Base-by-base conservation (phyloP, 257 asterid genomes). In the Solanum dulcamara region DNA sequence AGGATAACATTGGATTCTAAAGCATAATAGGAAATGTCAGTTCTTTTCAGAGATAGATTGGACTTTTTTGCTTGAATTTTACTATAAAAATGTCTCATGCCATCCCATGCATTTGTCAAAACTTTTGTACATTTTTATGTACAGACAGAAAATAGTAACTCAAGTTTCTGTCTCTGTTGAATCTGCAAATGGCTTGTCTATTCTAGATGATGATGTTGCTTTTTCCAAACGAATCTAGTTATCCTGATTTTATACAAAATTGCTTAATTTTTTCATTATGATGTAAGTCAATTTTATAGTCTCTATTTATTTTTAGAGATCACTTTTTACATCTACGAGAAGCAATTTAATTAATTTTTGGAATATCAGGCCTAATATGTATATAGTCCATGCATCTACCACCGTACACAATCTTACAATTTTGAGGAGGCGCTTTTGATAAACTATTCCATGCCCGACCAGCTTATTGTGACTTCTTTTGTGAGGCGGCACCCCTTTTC, bases 111-210 rank as follows among this genome's bases (percentile, higher is more conserved):
- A 26, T 77, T 13, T 44, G 60, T 84, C 88, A 11, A 82, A 87
- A 85, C 83, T 62, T 83, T 70, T 87, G 57, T 89, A 48, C 26
- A 75, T 28, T 75, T 75, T 28, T 46, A 26, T 77, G 60, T 8
- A 30, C 59, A 44, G 28, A 33, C 42, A 68, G 26, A 44, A 44
- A 75, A 13, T 4, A 42, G 26, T 17, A 28, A 46, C 17, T 70
- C 8, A 8, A 46, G 14, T 48, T 46, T 28, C 42, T 48, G 62
- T 48, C 28, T 17, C 42, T 28, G 44, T 77, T 77, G 18, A 17
- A 15, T 46, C 24, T 46, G 59, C 81, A 75, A 75, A 75, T 42
- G 42, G 13, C 18, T 46, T 26, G 83, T 77, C 83, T 15, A 77
- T 77, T 46, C 62, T 46, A 46, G 40, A 44, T 26, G 40, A 10